phyloP scores from a whole-genome alignment of 768 basidiomycete genomes.

The Leccinellum luteum region DNA sequence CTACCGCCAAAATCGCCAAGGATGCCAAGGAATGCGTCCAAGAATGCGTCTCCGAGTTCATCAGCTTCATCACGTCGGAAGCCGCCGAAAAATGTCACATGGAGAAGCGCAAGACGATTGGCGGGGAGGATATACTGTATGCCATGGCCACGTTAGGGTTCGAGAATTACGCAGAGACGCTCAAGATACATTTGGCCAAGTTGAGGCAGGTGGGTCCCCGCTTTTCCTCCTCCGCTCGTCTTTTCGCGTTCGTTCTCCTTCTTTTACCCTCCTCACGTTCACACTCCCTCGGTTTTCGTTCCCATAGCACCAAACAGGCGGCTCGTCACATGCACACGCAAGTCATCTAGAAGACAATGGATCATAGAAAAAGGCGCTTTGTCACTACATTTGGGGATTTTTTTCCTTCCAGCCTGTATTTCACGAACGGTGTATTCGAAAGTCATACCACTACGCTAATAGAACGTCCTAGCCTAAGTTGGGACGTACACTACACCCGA shows the following conservation, averaged over 20 bases:
- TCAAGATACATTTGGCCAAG: conserved; percentile 92
- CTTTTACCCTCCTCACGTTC: background rate
- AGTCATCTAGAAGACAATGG: conserved; percentile 23
- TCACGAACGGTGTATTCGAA: background rate
- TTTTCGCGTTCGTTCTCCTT: background rate
- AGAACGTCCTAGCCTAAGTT: background rate
- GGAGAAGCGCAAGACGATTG: conserved; percentile 97
- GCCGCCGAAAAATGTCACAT: conserved; percentile 92
- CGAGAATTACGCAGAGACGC: conserved; percentile 89
- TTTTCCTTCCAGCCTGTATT: background rate
- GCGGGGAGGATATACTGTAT: conserved; percentile 94
- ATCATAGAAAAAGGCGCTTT: background rate
- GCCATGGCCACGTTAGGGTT: conserved; percentile 94
- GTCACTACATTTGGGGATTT: background rate
- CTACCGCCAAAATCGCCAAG: conserved; percentile 93
- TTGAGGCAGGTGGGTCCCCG: conserved; percentile 61
- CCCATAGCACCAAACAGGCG: conserved; percentile 28
- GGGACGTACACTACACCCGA: background rate
- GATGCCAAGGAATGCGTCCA: conserved; percentile 99
- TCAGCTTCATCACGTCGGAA: conserved; percentile 95
- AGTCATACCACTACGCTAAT: background rate
- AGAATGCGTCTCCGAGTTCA: conserved; percentile 98
- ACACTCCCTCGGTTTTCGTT: background rate
- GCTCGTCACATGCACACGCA: conserved; percentile 24
- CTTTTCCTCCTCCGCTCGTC: background rate